Conservation (phyloP, 2,329 filamentous ascomycete genomes). For the Cordyceps farinosa region DNA sequence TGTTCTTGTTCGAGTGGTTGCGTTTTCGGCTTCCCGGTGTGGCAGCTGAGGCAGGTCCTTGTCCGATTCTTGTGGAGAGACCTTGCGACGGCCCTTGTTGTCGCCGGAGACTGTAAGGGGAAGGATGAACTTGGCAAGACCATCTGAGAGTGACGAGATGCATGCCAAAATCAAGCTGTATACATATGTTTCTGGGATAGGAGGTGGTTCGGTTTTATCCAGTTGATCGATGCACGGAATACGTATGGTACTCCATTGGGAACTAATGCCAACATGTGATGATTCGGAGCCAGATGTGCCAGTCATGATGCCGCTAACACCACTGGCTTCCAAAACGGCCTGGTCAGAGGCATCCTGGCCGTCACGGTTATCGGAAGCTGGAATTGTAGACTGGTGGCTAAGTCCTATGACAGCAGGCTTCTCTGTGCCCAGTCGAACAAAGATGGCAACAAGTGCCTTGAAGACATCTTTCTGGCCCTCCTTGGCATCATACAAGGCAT, state of each 20-base stretch:
- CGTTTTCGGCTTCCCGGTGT: constrained; percentile 34
- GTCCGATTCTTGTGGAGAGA: constrained; percentile 40
- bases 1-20: constrained; percentile 35
- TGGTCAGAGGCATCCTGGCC: constrained; percentile 67
- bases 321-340: constrained; percentile 83
- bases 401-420: constrained; percentile 86
- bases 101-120: constrained; percentile 85
- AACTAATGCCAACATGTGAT: constrained; percentile 74
- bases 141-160: constrained; percentile 86
- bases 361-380: constrained; percentile 54
- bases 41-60: constrained; percentile 41
- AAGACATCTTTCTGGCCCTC: constrained; percentile 72
- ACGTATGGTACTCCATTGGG: constrained; percentile 83
- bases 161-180: constrained; percentile 87
- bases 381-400: constrained; percentile 81
- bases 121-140: constrained; percentile 86
- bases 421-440: constrained; percentile 90
- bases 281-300: constrained; percentile 64
- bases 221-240: constrained; percentile 90
- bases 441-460: constrained; percentile 76
- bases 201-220: constrained; percentile 82
- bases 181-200: constrained; percentile 86
- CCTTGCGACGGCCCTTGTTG: constrained; percentile 49
- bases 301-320: constrained; percentile 82
- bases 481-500: constrained; percentile 70